Conservation (phyloP, 257 asterid genomes). For the Solanum sejunctum region DNA sequence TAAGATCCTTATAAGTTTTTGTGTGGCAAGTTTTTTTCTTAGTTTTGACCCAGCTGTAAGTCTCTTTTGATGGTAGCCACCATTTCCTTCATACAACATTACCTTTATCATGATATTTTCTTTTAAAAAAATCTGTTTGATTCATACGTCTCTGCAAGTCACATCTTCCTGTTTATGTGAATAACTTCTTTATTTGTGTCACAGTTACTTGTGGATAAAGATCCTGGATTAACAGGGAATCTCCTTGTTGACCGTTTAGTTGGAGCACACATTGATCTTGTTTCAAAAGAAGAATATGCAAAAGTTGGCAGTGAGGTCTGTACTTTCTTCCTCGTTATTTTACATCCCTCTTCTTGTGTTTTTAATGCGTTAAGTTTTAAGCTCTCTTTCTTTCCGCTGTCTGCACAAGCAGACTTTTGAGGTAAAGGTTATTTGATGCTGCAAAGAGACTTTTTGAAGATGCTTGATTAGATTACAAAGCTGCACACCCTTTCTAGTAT, state of each 20-base stretch:
- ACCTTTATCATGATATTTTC: background rate
- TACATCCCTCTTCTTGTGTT: background rate
- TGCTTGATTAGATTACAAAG: background rate
- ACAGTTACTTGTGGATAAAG: constrained; percentile 71
- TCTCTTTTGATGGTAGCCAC: background rate
- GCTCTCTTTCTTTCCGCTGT: background rate
- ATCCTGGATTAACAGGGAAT: constrained; percentile 96
- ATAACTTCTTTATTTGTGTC: constrained; percentile 4
- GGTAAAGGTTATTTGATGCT: background rate
- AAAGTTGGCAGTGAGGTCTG: constrained; percentile 71
- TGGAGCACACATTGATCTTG: constrained; percentile 93
- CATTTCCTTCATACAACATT: background rate
- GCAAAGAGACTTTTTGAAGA: background rate
- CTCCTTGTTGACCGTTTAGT: constrained; percentile 94
- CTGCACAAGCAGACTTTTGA: background rate
- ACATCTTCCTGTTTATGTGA: background rate
- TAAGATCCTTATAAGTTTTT: background rate
- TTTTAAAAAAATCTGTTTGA: background rate
- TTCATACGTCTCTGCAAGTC: background rate
- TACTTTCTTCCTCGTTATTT: background rate
- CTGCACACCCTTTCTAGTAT: background rate
- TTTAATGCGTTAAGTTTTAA: background rate
- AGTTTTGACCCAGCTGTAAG: background rate
- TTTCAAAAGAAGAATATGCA: constrained; percentile 88
- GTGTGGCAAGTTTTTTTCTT: background rate